phyloP scores from a whole-genome alignment of 805 yeast genomes.

The Deakozyma indianensis region DNA sequence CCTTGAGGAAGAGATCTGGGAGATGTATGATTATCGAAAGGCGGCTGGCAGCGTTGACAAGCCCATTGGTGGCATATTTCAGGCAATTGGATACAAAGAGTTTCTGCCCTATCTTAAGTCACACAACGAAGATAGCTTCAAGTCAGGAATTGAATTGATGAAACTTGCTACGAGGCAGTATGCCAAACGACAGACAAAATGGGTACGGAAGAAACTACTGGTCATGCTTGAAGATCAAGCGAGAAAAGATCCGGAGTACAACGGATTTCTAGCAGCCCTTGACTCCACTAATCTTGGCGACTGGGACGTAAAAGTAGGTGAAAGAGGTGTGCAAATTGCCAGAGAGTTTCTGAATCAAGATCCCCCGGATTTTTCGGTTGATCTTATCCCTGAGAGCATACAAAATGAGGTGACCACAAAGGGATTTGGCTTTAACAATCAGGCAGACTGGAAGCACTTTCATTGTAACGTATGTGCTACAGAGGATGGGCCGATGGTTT shows the following conservation, averaged over 20 bases:
- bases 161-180: constrained; percentile 72
- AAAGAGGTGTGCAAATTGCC: constrained; percentile 40
- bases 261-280: constrained; percentile 51
- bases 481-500: constrained; percentile 35
- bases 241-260: constrained; percentile 35
- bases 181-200: constrained; percentile 77
- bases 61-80: constrained; percentile 75
- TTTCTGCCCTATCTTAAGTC: constrained; percentile 14
- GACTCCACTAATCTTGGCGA: constrained; percentile 58
- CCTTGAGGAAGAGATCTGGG: constrained; percentile 52
- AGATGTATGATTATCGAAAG: constrained; percentile 28
- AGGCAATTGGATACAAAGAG: constrained; percentile 77
- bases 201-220: constrained; percentile 65
- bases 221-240: constrained; percentile 38
- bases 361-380: not conserved
- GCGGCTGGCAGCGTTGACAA: constrained; percentile 11
- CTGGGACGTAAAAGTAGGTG: constrained; percentile 47
- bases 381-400: constrained; percentile 24
- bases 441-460: constrained; percentile 48
- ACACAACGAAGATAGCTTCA: constrained; percentile 18
- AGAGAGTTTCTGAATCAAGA: constrained; percentile 21
- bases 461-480: constrained; percentile 44
- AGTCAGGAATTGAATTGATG: constrained; percentile 55
- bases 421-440: constrained; percentile 8
- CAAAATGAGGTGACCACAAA: constrained; percentile 17